A percentile compares a stretch with the other conserved stretches of the same genome.
These are phyloP conservation scores for Salvia hispanica DNA, from an alignment of 257 asterid species.

Conservation along the genomic window DNA sequence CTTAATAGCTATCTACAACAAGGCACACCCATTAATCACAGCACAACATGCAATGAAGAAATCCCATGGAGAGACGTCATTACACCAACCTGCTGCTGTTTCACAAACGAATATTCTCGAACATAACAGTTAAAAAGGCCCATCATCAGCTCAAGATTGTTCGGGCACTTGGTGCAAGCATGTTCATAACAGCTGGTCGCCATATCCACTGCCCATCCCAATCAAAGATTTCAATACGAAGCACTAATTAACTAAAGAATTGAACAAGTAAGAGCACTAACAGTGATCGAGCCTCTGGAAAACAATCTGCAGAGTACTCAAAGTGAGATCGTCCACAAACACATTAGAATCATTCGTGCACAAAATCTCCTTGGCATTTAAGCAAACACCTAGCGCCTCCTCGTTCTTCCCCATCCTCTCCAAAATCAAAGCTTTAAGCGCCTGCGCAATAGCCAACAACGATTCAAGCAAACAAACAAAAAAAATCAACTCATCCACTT, in stretches of 20 bases:
- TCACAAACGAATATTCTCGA: conserved; percentile 87
- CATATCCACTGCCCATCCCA: conserved; percentile 71
- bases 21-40: conserved; percentile 7
- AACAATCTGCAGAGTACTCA: conserved; percentile 92
- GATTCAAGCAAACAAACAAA: conserved; percentile 6
- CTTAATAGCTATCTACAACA: conserved; percentile 80
- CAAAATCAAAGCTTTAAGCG: conserved; percentile 81
- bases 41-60: conserved; percentile 4
- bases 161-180: conserved; percentile 79
- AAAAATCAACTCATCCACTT: background rate
- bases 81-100: conserved; percentile 92
- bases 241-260: conserved; percentile 1
- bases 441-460: conserved; percentile 45
- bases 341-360: conserved; percentile 55
- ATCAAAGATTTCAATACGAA: conserved; percentile 11
- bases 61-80: conserved; percentile 11
- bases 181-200: conserved; percentile 92
- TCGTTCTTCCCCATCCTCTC: conserved; percentile 87
- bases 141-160: conserved; percentile 83
- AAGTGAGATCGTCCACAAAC: conserved; percentile 84
- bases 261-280: conserved; percentile 38
- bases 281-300: conserved; percentile 91
- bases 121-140: conserved; percentile 93
- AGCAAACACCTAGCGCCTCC: conserved; percentile 77
- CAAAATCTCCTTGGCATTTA: conserved; percentile 75